These are phyloP conservation scores for Lactifluus echinatus DNA, from an alignment of 768 basidiomycete species.

Conservation along the genomic window DNA sequence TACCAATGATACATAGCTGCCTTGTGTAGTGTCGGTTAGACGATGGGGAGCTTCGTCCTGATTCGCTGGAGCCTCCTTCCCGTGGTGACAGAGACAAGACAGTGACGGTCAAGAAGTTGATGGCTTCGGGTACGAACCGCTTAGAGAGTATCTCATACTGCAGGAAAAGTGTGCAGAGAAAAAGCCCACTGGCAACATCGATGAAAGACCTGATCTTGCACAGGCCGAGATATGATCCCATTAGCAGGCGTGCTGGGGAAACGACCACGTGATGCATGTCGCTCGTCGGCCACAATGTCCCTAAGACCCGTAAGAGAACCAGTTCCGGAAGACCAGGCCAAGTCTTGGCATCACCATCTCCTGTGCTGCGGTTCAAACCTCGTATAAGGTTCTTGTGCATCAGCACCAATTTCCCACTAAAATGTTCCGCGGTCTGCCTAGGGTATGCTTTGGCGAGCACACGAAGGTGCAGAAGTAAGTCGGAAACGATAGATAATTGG, in stretches of 20 bases:
- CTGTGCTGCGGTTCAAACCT: conserved; percentile 65
- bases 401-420: conserved; percentile 71
- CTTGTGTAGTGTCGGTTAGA: conserved; percentile 59
- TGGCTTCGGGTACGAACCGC: conserved; percentile 79
- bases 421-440: conserved; percentile 64
- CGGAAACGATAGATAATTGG: conserved; percentile 48
- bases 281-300: conserved; percentile 85
- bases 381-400: conserved; percentile 93
- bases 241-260: conserved; percentile 77
- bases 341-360: conserved; percentile 56
- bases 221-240: conserved; percentile 86
- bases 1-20: conserved; percentile 31
- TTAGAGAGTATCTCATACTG: conserved; percentile 84
- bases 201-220: conserved; percentile 63
- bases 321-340: conserved; percentile 88
- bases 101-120: conserved; percentile 71
- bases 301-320: conserved; percentile 68
- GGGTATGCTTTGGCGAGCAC: conserved; percentile 77
- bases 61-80: conserved; percentile 33
- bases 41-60: conserved; percentile 64
- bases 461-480: conserved; percentile 69
- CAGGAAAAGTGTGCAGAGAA: conserved; percentile 75
- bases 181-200: conserved; percentile 81
- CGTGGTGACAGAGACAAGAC: conserved; percentile 70
- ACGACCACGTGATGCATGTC: conserved; percentile 88